Percentiles rank a stretch among this genome's conserved stretches.
These are phyloP conservation scores for Cercospora brassicicola DNA, from an alignment of 2,329 filamentous ascomycete genomes.

Conservation along the genomic window DNA sequence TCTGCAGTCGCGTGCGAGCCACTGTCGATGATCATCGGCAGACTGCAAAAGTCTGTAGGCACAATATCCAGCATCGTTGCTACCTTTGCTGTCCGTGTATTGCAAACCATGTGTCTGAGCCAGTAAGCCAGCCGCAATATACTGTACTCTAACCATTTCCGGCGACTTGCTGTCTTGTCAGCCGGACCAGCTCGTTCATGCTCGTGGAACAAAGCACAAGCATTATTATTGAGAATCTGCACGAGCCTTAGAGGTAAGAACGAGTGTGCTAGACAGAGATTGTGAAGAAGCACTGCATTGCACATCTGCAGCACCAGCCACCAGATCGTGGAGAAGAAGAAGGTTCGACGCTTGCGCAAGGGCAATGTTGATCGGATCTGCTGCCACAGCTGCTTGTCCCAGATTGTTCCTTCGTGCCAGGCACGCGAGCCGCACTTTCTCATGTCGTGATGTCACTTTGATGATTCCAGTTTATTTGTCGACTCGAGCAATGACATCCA, in stretches of 20 bases:
- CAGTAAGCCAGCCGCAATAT: neutral
- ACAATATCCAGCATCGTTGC: slow-evolving; percentile 3
- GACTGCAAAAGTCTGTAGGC: slow-evolving; percentile 13
- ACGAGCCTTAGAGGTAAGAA: neutral
- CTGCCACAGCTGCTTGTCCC: neutral
- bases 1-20: neutral
- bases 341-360: slow-evolving; percentile 18
- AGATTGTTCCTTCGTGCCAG: slow-evolving; percentile 6
- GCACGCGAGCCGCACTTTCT: slow-evolving; percentile 5
- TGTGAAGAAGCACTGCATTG: neutral
- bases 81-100: neutral
- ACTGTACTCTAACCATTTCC: neutral
- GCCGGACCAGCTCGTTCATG: neutral
- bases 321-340: slow-evolving; percentile 14
- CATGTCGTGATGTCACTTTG: slow-evolving; percentile 18
- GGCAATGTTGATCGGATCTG: slow-evolving; percentile 15
- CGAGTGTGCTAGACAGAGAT: neutral
- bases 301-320: neutral
- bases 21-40: slow-evolving; percentile 32
- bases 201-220: neutral
- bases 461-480: neutral
- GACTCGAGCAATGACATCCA: slow-evolving; percentile 7
- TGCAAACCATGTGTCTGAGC: neutral
- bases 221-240: neutral
- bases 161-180: slow-evolving; percentile 1